Base-by-base conservation (phyloP, 2,329 filamentous ascomycete genomes). In the Didymella exigua region DNA sequence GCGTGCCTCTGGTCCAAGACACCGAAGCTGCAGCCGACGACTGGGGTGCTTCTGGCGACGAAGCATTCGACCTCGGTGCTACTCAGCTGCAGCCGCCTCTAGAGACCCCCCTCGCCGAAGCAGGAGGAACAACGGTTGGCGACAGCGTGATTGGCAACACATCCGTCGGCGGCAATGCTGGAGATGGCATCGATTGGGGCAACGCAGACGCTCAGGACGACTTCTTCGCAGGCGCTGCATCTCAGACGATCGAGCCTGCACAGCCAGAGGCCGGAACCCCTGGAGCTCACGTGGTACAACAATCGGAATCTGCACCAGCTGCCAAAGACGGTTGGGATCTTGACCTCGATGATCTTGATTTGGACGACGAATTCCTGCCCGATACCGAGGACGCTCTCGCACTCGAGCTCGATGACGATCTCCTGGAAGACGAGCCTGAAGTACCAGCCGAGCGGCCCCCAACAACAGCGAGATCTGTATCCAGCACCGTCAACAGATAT, bases 381-480 rank as follows among this genome's bases (percentile, higher is more conserved):
- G 86, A 90, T 27, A 76, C 81, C 13, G 70, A 74, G 1, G 69
- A 72, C 23, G 78, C 81, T 36, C 81, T 71, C 1, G 52, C 63
- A 8, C 86, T 93, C 62, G 87, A 93, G 60, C 86, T 89, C 40
- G 93, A 93, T 62, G 93, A 96, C 71, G 90, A 90, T 61, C 89
- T 97, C 56, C 78, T 97, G 9, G 88, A 96, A 6, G 92, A 93
- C 53, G 81, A 82, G 4, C 80, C 72, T 21, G 76, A 81, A 18
- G 71, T 80, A 49, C 53, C 65, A 57, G 54, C 47, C 9, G 56
- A 68, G 59, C 56, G 73, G 66, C 26, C 58, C 24, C 40, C 54
- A 49, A 67, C 69, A 27, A 16, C 65, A n/a, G 40, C 56, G 33
- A 45, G 52, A 23, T 46, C 62, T 18, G 54, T 55, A 4, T 54